Evolutionary conservation across 768 basidiomycete species (phyloP).

Genomic region (Trametes elegans): DNA sequence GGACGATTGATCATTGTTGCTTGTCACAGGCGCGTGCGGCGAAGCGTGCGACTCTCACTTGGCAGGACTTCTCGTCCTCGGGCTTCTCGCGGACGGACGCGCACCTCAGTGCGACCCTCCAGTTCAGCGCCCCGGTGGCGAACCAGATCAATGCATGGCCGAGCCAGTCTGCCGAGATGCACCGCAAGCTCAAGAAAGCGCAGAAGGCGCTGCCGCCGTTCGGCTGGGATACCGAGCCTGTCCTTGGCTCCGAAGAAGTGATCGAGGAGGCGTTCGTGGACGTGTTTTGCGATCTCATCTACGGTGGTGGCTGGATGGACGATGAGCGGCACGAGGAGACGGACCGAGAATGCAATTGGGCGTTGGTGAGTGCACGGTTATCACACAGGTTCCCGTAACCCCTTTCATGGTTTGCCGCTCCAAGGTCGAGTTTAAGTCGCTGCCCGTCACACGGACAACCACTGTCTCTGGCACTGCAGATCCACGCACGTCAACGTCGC

Average conservation of each 20-base stretch:
- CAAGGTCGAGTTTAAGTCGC: constrained; percentile 86
- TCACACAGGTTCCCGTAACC: neutral
- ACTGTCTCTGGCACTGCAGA: constrained; percentile 41
- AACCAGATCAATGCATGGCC: constrained; percentile 74
- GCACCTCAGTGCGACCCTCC: constrained; percentile 76
- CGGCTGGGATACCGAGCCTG: constrained; percentile 89
- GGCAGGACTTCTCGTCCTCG: constrained; percentile 84
- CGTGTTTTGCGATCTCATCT: constrained; percentile 79
- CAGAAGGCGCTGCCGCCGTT: constrained; percentile 82
- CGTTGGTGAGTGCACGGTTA: constrained; percentile 56
- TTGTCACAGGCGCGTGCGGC: constrained; percentile 52
- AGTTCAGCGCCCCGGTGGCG: constrained; percentile 61
- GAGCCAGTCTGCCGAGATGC: constrained; percentile 65
- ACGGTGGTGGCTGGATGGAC: constrained; percentile 86
- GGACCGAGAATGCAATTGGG: constrained; percentile 91
- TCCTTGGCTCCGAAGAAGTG: constrained; percentile 72
- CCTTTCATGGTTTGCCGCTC: neutral
- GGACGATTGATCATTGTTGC: neutral
- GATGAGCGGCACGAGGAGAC: constrained; percentile 66
- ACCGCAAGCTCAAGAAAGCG: constrained; percentile 78
- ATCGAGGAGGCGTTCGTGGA: constrained; percentile 91
- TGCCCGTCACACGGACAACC: constrained; percentile 41
- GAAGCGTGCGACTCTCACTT: constrained; percentile 83
- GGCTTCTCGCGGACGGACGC: constrained; percentile 82
- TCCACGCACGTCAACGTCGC: constrained; percentile 67